Evolutionary conservation across 176 grass and related monocot species (phyloP).

Genomic region (Leersia perrieri): DNA sequence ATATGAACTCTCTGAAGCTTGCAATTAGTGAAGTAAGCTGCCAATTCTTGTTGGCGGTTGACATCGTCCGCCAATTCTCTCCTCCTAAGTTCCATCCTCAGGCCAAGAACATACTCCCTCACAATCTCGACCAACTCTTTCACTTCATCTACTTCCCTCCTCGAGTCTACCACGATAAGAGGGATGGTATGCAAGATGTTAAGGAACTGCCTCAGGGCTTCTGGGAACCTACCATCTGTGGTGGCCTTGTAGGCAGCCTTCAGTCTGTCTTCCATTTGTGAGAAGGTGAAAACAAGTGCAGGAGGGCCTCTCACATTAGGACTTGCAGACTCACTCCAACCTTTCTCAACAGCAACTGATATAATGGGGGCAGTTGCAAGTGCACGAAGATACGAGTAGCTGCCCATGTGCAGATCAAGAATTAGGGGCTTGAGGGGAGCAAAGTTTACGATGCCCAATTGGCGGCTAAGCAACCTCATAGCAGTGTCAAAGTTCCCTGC

Average conservation of each 20-base stretch:
- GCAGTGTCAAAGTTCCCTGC: slow-evolving; percentile 94
- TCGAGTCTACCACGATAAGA: slow-evolving; percentile 77
- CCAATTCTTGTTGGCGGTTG: slow-evolving; percentile 75
- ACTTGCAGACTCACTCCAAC: slow-evolving; percentile 81
- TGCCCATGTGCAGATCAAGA: slow-evolving; percentile 74
- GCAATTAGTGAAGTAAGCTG: slow-evolving; percentile 97
- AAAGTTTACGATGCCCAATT: slow-evolving; percentile 93
- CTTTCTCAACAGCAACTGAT: slow-evolving; percentile 89
- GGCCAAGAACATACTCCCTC: slow-evolving; percentile 82
- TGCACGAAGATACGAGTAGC: slow-evolving; percentile 69
- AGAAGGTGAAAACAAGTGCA: slow-evolving; percentile 82
- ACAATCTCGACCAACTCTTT: slow-evolving; percentile 94
- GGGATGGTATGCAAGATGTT: slow-evolving; percentile 81
- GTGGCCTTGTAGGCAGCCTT: slow-evolving; percentile 86
- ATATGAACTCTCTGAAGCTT: slow-evolving; percentile 94
- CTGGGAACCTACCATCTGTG: slow-evolving; percentile 84
- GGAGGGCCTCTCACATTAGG: slow-evolving; percentile 89
- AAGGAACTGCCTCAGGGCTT: slow-evolving; percentile 83
- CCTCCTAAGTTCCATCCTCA: slow-evolving; percentile 87
- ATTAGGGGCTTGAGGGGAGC: slow-evolving; percentile 75
- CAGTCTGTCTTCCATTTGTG: slow-evolving; percentile 87
- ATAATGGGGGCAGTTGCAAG: slow-evolving; percentile 62
- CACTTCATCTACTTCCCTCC: slow-evolving; percentile 94
- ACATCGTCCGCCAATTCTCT: slow-evolving; percentile 69
- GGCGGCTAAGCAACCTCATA: slow-evolving; percentile 82